Evolutionary conservation across 2,329 filamentous ascomycete species (phyloP).

Genomic region (Ascochyta pisi): DNA sequence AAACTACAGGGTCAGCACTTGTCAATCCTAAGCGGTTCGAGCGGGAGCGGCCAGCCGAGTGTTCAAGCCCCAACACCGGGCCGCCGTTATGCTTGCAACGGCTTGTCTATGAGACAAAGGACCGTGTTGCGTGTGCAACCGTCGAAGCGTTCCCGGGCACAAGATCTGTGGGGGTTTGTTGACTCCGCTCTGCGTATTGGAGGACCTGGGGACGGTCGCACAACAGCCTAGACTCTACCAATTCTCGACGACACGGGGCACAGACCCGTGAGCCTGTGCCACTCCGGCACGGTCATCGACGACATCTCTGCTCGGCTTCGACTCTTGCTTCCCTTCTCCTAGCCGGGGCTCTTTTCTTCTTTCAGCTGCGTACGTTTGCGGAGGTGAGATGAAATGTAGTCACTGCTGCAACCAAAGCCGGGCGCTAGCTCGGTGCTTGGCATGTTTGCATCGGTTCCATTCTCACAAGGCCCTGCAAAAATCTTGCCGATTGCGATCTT

Average conservation of each 20-base stretch:
- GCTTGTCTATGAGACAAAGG: constrained; percentile 6
- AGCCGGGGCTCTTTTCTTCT: background rate
- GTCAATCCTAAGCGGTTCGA: background rate
- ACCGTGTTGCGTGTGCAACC: constrained; percentile 4
- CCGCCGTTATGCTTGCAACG: constrained; percentile 15
- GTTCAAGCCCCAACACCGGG: constrained; percentile 3
- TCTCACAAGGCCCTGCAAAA: background rate
- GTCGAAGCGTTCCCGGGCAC: background rate
- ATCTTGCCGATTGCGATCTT: background rate
- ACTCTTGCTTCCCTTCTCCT: background rate
- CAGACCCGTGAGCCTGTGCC: background rate
- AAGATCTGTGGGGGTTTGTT: constrained; percentile 6
- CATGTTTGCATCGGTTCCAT: background rate
- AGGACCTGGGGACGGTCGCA: constrained; percentile 13
- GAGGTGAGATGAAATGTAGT: background rate
- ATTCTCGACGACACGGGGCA: background rate
- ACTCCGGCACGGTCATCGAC: background rate
- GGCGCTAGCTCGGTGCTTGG: background rate
- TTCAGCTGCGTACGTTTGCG: background rate
- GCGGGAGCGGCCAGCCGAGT: constrained; percentile 1
- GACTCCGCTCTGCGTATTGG: background rate
- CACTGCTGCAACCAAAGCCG: background rate
- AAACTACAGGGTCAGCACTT: background rate
- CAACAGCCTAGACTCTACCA: background rate
- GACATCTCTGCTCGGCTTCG: background rate